Conservation (phyloP, 1,284 basidiomycete species). For the Cystobasidium slooffiae region DNA sequence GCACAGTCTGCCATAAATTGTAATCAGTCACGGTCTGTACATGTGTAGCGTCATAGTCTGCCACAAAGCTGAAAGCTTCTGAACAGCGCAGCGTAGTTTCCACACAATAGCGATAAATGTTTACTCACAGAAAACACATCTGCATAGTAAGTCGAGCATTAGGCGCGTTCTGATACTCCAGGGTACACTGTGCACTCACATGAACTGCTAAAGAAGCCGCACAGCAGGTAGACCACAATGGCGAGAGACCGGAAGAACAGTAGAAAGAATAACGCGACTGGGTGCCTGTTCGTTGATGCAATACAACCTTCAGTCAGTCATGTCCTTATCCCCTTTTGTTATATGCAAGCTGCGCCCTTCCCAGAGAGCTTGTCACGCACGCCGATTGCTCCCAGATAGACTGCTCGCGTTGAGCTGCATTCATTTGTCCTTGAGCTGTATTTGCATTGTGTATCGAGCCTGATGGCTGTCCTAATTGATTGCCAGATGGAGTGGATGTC, state of each 20-base stretch:
- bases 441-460: background rate
- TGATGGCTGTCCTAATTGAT: constrained; percentile 19
- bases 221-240: constrained; percentile 83
- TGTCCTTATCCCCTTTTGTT: background rate
- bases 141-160: background rate
- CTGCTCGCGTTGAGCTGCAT: constrained; percentile 35
- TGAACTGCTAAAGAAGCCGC: constrained; percentile 79
- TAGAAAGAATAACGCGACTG: constrained; percentile 77
- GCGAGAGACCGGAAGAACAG: constrained; percentile 84
- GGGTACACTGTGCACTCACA: constrained; percentile 55
- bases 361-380: constrained; percentile 16
- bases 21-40: constrained; percentile 60
- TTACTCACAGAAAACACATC: constrained; percentile 47
- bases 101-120: background rate
- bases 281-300: constrained; percentile 62
- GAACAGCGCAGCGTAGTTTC: too few species aligned
- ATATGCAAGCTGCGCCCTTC: background rate
- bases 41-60: too few species aligned
- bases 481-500: background rate
- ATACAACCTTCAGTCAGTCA: background rate
- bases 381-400: constrained; percentile 42
- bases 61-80: too few species aligned
- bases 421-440: constrained; percentile 30
- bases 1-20: constrained; percentile 79
- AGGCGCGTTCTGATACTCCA: background rate